Evolutionary conservation across 371 early-diverging fungal genomes (phyloP).

Genomic region (Chytridium lagenaria): DNA sequence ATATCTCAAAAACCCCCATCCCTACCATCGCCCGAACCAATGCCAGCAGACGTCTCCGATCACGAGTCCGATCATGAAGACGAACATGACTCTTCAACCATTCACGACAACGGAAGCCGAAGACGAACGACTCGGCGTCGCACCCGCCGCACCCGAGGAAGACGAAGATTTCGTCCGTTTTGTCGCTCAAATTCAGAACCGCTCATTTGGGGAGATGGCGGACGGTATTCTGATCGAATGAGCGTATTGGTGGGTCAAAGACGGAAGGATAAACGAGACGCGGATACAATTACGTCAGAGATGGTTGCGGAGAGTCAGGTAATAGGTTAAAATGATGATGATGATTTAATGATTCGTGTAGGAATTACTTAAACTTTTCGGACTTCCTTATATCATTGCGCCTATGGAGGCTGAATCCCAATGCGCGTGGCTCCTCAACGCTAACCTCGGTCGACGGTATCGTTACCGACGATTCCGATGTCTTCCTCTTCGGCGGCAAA

Average conservation of each 20-base stretch:
- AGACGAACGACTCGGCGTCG: slow-evolving; percentile 35
- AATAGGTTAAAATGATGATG: not conserved
- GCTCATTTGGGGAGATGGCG: slow-evolving; percentile 26
- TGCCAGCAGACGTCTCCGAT: slow-evolving; percentile 3
- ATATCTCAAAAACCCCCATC: not conserved
- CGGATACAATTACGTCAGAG: slow-evolving; percentile 69
- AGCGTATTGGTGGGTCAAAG: slow-evolving; percentile 60
- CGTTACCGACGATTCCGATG: slow-evolving; percentile 98
- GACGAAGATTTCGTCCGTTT: slow-evolving; percentile 63
- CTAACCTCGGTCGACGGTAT: slow-evolving; percentile 93
- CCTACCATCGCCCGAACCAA: not conserved
- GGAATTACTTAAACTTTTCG: slow-evolving; percentile 87
- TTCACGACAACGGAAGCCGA: slow-evolving; percentile 47
- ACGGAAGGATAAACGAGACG: slow-evolving; percentile 66
- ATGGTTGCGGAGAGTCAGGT: slow-evolving; percentile 61
- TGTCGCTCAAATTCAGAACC: slow-evolving; percentile 58
- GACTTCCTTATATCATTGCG: slow-evolving; percentile 93
- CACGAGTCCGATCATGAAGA: slow-evolving; percentile 12
- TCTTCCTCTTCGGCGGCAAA: slow-evolving; percentile 94
- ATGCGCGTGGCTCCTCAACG: slow-evolving; percentile 81
- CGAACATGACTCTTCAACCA: not conserved
- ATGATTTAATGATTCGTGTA: slow-evolving; percentile 29
- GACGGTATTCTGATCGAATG: slow-evolving; percentile 56
- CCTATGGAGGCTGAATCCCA: slow-evolving; percentile 98
- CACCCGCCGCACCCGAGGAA: slow-evolving; percentile 43